Evolutionary conservation across 805 yeast genomes (phyloP), one percentile per base, ranked within the genome.

Genomic region (Metschnikowia bowlesiae): DNA sequence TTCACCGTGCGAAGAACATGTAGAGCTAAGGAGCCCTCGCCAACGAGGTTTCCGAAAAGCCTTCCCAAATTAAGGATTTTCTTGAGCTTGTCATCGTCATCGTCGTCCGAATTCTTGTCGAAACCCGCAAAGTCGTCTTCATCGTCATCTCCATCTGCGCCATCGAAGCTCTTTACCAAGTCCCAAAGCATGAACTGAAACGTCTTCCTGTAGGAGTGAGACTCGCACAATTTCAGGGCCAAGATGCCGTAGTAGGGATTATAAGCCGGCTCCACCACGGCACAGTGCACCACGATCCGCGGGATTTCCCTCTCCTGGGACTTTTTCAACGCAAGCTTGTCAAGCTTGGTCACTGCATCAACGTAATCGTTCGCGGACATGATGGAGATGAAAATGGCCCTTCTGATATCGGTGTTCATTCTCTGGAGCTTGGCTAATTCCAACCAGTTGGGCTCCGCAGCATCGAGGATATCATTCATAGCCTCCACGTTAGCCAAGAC

Each of bases 351-450:
- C 57, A 83, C 83, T 0, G 97, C 95, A 67, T 94, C 97, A 62
- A 89, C 74, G 60, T 81, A 94, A 66, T 94, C 99, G 56, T 85
- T 85, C 4, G 97, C 94, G 2, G 97, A 90, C 97, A 95, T 91
- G 8, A 94, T 83, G 35, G 96, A 89, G 26, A 95, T 83, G 62
- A 94, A 94, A 14, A 94, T 85, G 1, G 98, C 97, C 48, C 97
- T 78, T 68, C 99, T 84, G 34, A 94, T 80, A 63, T 91, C 97
- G 0, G 98, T 92, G 66, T 95, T 94, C 95, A 94, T 91, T 55
- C 98, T 73, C 62, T 91, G 96, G 37, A 82, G 73, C 56, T 79
- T 80, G 3, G 99, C 98, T 36, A 94, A 72, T 53, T 85, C 91
- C 62, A 84, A 68, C 97, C 97, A 91, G 62, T 91, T 89, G 4